Percentiles rank a stretch among this genome's conserved stretches.
Conservation (phyloP, 31 red algal species). For the Porphyra umbilicalis region DNA sequence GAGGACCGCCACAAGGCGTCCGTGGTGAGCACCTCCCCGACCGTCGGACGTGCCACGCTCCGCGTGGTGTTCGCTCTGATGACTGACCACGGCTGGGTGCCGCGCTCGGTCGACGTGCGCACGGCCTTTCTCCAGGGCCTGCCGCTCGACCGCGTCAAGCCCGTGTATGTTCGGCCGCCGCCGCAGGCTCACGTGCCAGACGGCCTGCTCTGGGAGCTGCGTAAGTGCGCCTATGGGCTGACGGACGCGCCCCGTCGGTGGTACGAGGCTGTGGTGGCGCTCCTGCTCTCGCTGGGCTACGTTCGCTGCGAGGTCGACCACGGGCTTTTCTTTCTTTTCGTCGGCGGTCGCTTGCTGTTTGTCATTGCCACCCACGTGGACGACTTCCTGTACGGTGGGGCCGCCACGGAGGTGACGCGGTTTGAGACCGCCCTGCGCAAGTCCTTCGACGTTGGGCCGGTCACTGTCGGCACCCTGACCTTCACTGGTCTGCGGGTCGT, state of each 20-base stretch:
- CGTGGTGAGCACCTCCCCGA: not conserved
- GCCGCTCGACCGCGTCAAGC: not conserved
- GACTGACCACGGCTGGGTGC: not conserved
- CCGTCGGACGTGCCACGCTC: not conserved
- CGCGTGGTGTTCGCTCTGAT: not conserved
- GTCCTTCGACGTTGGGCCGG: not conserved
- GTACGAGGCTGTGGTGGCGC: not conserved
- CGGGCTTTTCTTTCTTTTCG: not conserved
- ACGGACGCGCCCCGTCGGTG: not conserved
- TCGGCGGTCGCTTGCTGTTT: not conserved
- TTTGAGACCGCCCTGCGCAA: not conserved
- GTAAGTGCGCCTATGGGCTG: not conserved
- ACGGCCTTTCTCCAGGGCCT: not conserved
- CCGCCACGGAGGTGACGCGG: not conserved
- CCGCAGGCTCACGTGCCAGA: not conserved
- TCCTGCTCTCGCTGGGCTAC: not conserved
- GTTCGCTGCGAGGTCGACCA: not conserved
- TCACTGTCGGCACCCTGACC: not conserved
- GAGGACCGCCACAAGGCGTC: not conserved
- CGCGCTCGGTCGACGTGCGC: not conserved
- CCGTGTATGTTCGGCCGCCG: not conserved
- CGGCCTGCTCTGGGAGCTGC: not conserved
- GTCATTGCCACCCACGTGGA: not conserved
- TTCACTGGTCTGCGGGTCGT: not conserved
- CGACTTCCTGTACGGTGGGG: not conserved